Evolutionary conservation across 2,329 filamentous ascomycete genomes (phyloP).

Genomic region (Phialophora expanda): DNA sequence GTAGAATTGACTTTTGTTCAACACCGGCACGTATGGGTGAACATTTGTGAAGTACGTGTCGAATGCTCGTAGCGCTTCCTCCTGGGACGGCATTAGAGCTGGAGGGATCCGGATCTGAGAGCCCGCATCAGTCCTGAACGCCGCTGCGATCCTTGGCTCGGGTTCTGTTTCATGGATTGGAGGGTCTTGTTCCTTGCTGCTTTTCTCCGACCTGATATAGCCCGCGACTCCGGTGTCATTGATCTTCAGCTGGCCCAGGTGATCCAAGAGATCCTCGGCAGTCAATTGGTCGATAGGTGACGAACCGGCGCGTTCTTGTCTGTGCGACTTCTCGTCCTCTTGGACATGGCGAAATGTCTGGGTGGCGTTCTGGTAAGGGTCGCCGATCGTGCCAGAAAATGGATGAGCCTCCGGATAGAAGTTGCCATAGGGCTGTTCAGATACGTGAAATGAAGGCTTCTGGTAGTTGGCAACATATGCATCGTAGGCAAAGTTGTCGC

Average conservation of each 20-base stretch:
- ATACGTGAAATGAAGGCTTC: slow-evolving; percentile 23
- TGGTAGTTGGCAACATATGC: slow-evolving; percentile 29
- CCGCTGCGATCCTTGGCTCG: slow-evolving; percentile 69
- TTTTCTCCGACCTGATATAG: slow-evolving; percentile 74
- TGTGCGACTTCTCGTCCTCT: slow-evolving; percentile 19
- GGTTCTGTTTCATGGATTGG: slow-evolving; percentile 72
- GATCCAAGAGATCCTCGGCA: slow-evolving; percentile 74
- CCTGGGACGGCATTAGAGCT: slow-evolving; percentile 89
- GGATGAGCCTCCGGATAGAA: slow-evolving; percentile 30
- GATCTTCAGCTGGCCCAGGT: slow-evolving; percentile 84
- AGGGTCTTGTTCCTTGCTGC: slow-evolving; percentile 59
- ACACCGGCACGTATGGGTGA: slow-evolving; percentile 88
- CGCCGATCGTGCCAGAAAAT: slow-evolving; percentile 19
- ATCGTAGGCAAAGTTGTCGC: slow-evolving; percentile 27
- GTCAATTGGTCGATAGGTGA: slow-evolving; percentile 65
- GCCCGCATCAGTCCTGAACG: slow-evolving; percentile 70
- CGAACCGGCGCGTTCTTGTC: slow-evolving; percentile 27
- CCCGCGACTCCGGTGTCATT: slow-evolving; percentile 85
- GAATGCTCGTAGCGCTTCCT: slow-evolving; percentile 81
- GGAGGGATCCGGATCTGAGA: slow-evolving; percentile 85
- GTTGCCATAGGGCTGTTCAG: slow-evolving; percentile 25
- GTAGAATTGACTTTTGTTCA: slow-evolving; percentile 82
- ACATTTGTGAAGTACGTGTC: slow-evolving; percentile 88
- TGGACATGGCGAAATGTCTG: slow-evolving; percentile 25
- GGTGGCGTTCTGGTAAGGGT: slow-evolving; percentile 24